phyloP scores from a whole-genome alignment of 768 basidiomycete genomes.

The Auriscalpium microsporum region DNA sequence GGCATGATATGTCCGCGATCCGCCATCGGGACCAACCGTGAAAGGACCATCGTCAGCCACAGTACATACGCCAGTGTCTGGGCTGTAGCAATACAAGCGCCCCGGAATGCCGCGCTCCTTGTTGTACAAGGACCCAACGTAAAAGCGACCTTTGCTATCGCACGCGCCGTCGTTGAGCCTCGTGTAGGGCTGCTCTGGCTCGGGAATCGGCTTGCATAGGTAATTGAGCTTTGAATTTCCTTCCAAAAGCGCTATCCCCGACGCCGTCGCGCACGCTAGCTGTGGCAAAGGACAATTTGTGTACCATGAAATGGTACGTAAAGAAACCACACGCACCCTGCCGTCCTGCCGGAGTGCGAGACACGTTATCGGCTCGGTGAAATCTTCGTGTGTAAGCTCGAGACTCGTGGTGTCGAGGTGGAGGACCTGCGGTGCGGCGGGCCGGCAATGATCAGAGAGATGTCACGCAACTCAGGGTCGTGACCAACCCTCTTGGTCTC shows the following conservation, averaged over 20 bases:
- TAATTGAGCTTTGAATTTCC: conserved; percentile 34
- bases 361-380: conserved; percentile 49
- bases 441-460: background rate
- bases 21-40: conserved; percentile 39
- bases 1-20: conserved; percentile 3
- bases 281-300: conserved; percentile 16
- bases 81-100: conserved; percentile 51
- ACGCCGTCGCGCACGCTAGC: conserved; percentile 53
- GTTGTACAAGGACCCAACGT: conserved; percentile 55
- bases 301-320: conserved; percentile 1
- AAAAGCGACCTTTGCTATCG: conserved; percentile 54
- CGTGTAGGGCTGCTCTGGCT: conserved; percentile 32
- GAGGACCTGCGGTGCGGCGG: conserved; percentile 33
- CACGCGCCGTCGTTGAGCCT: conserved; percentile 70
- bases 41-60: conserved; percentile 58
- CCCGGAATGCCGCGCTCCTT: conserved; percentile 43
- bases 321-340: conserved; percentile 27
- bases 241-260: conserved; percentile 47
- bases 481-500: conserved; percentile 37
- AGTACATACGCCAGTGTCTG: conserved; percentile 34
- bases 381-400: conserved; percentile 37
- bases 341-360: conserved; percentile 42
- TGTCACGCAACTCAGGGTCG: background rate
- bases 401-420: conserved; percentile 38
- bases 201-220: conserved; percentile 43